Evolutionary conservation across 148 eudicot species (phyloP), one percentile per base, ranked within the genome.

Genomic region (Oxyria digyna): DNA sequence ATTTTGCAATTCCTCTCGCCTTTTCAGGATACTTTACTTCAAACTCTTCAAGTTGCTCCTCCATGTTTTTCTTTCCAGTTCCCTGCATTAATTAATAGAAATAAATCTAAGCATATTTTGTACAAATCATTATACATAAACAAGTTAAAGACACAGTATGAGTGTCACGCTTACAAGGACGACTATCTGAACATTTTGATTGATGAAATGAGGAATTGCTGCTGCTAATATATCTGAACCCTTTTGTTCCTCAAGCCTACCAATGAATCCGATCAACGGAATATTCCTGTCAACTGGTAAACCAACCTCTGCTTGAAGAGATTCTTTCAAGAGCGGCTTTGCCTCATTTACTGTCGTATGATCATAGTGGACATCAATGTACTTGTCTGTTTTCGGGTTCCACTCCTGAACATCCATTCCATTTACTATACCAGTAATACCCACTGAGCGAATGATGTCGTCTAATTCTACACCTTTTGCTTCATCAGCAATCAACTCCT

Each of bases 381-480:
- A 85, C 72, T 94, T 91, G 71, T 94, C 97, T 0, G 87, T 77
- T 9, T 83, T 57, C 37, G 97, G 97, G 55, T 91, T 87, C 99
- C 99, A 95, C 71, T 91, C 97, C 69, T 88, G 91, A 29, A 74
- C 83, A 59, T 95, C 99, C 87, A 89, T 91, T 68, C 99, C 99
- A 67, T 95, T 95, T 12, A 81, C 76, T 32, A 91, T 91, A 45
- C 99, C 99, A 12, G 71, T 72, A 21, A 95, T 75, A n/a, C 80
- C 74, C 42, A 70, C 64, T 70, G 42, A 77, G 42, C 91, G 91
- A 41, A 87, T 45, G 69, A 72, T 69, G 35, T 70, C 74, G 69
- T 95, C 86, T 73, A 91, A 70, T 70, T 91, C 99, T 37, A 91
- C 96, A 29, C 99, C 97, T 42, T 84, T 95, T 6, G 75, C 97